Base-by-base conservation (phyloP, 78 protist genomes). In the Cavenderia fasciculata region DNA sequence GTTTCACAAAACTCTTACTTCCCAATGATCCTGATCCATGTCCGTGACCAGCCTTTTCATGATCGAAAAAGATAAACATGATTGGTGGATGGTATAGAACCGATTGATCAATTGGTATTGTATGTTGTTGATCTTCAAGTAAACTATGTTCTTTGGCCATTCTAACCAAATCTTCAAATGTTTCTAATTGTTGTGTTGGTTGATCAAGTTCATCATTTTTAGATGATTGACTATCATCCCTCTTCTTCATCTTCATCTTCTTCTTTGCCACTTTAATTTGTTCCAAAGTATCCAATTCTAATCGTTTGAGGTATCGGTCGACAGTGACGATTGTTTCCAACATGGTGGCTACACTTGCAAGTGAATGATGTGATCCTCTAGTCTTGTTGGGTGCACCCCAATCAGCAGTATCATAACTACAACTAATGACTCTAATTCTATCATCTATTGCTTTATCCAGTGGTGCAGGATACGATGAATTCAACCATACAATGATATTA, bases 31-130 rank as follows among this genome's bases (percentile, higher is more conserved):
- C 72, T n/a, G n/a, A n/a, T n/a, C n/a, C n/a, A n/a, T n/a, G n/a
- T n/a, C n/a, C n/a, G n/a, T n/a, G n/a, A 23, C 82, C 82, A n/a
- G 90, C 79, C n/a, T 82, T 65, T 70, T 82, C 90, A 40, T 82
- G 90, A 68, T 82, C 90, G 23, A 82, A 82, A 5, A 82, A 56
- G 4, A 82, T 29, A 57, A 82, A 82, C 70, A 82, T 52, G 31
- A 25, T 54, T 4, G 90, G 90, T 44, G 43, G n/a, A 10, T 38
- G 34, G 4, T 61, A 33, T 0, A n/a, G n/a, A n/a, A n/a, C n/a
- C n/a, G n/a, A n/a, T n/a, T 36, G 49, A 10, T 8, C 43, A 59
- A 29, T 31, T 2, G n/a, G 23, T n/a, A 4, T 19, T 21, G 27
- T 56, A 43, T 41, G 86, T n/a, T 25, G 12, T 40, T 31, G 31